A percentile compares a stretch with the other conserved stretches of the same genome.
These are phyloP conservation scores for Claviceps monticola DNA, from an alignment of 2,329 filamentous ascomycete genomes.

Conservation along the genomic window DNA sequence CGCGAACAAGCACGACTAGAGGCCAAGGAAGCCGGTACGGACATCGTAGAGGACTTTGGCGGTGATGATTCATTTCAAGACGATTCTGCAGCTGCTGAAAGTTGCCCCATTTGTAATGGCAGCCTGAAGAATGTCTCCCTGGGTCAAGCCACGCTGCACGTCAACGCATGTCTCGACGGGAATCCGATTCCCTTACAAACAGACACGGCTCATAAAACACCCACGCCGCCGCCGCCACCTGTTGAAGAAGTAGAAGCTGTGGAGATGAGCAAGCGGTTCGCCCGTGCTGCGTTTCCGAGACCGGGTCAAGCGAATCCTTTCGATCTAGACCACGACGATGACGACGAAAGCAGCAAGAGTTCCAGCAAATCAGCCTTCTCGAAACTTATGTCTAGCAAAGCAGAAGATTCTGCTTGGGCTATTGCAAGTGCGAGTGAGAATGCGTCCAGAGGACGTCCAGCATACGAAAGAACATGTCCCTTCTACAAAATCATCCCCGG, in stretches of 20 bases:
- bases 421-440: slow-evolving; percentile 68
- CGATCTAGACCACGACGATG: slow-evolving; percentile 27
- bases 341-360: slow-evolving; percentile 15
- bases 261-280: slow-evolving; percentile 43
- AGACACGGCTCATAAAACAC: slow-evolving; percentile 10
- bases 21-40: slow-evolving; percentile 37
- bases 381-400: slow-evolving; percentile 83
- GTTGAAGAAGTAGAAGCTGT: slow-evolving; percentile 20
- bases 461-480: slow-evolving; percentile 81
- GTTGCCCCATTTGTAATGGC: slow-evolving; percentile 67
- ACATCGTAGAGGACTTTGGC: slow-evolving; percentile 22
- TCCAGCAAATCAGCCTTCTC: slow-evolving; percentile 61
- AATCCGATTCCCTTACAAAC: slow-evolving; percentile 48
- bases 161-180: slow-evolving; percentile 86
- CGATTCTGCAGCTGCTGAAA: slow-evolving; percentile 15
- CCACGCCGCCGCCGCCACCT: not conserved
- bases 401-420: slow-evolving; percentile 82
- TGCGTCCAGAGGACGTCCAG: slow-evolving; percentile 67
- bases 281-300: slow-evolving; percentile 54
- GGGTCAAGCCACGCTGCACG: slow-evolving; percentile 67
- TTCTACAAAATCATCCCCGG: slow-evolving; percentile 98
- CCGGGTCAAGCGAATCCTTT: slow-evolving; percentile 76
- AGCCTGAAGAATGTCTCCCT: slow-evolving; percentile 44
- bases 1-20: slow-evolving; percentile 58
- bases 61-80: slow-evolving; percentile 19